Base-by-base conservation (phyloP, 2,329 filamentous ascomycete species). In the Cordyceps cicadae region DNA sequence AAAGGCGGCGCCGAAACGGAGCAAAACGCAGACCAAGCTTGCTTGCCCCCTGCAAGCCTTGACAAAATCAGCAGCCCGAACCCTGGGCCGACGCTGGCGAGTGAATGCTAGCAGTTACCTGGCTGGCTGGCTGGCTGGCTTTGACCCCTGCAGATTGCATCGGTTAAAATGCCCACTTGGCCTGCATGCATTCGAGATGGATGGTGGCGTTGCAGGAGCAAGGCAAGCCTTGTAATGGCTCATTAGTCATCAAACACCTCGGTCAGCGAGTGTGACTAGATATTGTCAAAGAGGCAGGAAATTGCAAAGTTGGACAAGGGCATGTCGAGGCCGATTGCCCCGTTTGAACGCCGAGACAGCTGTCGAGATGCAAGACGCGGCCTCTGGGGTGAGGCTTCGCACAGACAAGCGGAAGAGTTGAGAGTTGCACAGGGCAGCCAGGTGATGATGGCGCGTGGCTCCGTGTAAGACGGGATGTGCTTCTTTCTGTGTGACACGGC, bases 141-240 rank as follows among this genome's bases (percentile, higher is more conserved):
- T 34, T 57, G 45, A 45, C 45, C 45, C 46, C 56, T 59, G 56
- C 56, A 59, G 56, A 52, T 58, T 57, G 46, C 48, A 52, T 59
- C 48, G 55, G 48, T 17, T 26, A 26, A n/a, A 48, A 41, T 58
- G 55, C 9, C 55, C 46, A 58, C 55, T 51, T 58, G 49, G 48
- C 46, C 46, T 58, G 55, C 55, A 58, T 50, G 55, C 46, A 41
- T 58, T 58, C 34, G 34, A 59, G 55, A 59, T 59, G 55, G 46
- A 49, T 32, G 48, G 55, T 59, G 55, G 55, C 55, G 55, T 59
- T 26, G 54, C n/a, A 8, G 17, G 29, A 32, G 11, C 15, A 46
- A n/a, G 54, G n/a, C 15, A 46, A n/a, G 54, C 26, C 54, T 19
- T 21, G 29, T 26, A 48, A 43, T 41, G 46, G 53, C 39, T 24